Conservation (phyloP, 1,284 basidiomycete species). For the Pseudozyma sp. region DNA sequence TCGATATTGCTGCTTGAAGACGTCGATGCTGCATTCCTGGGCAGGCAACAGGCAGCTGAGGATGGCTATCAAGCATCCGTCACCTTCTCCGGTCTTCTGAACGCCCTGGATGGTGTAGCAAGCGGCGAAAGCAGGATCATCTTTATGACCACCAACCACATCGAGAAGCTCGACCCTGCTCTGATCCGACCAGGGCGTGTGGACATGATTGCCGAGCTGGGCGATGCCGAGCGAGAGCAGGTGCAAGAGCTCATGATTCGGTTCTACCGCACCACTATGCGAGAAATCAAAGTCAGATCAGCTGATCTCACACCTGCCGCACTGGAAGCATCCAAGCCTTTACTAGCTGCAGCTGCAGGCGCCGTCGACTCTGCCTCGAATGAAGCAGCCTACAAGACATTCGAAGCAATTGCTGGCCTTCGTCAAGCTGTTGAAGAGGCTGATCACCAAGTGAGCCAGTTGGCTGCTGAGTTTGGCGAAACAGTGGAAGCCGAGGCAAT, state of each 20-base stretch:
- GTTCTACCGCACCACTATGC: slow-evolving; percentile 76
- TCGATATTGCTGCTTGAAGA: slow-evolving; percentile 95
- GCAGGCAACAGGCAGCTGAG: slow-evolving; percentile 51
- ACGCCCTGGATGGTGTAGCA: slow-evolving; percentile 96
- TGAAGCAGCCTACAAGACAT: slow-evolving; percentile 18
- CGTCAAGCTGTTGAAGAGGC: slow-evolving; percentile 26
- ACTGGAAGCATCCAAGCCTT: slow-evolving; percentile 26
- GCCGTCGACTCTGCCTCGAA: slow-evolving; percentile 7
- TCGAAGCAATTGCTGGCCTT: slow-evolving; percentile 26
- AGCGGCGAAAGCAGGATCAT: slow-evolving; percentile 92
- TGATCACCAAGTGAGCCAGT: slow-evolving; percentile 25
- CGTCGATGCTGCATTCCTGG: slow-evolving; percentile 93
- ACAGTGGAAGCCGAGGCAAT: slow-evolving; percentile 42
- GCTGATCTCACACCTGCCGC: slow-evolving; percentile 13
- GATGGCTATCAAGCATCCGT: slow-evolving; percentile 74
- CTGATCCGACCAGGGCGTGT: slow-evolving; percentile 95
- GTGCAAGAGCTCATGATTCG: slow-evolving; percentile 82
- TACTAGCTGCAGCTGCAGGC: slow-evolving; percentile 15
- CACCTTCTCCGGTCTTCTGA: slow-evolving; percentile 96
- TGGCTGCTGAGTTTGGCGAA: slow-evolving; percentile 39
- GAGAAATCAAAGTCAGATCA: slow-evolving; percentile 33
- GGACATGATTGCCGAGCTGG: slow-evolving; percentile 85
- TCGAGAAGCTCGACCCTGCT: slow-evolving; percentile 79
- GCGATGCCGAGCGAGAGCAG: slow-evolving; percentile 87
- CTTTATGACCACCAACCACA: slow-evolving; percentile 99